phyloP scores from a whole-genome alignment of 169 alveolate genomes.

The Babesia ovis region DNA sequence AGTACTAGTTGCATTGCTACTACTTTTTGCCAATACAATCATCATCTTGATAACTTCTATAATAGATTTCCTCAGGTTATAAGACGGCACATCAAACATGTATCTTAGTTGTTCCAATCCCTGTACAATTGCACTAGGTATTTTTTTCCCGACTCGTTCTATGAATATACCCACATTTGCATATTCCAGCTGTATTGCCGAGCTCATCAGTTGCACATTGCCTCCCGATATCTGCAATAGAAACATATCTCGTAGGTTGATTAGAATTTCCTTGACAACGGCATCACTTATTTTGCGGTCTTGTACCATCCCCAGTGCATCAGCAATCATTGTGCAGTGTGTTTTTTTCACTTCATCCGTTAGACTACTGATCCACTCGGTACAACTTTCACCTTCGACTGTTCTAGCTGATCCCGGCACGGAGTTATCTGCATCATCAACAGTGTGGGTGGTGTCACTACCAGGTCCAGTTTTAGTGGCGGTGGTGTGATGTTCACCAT shows the following conservation, averaged over 20 bases:
- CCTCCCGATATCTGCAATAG: constrained; percentile 59
- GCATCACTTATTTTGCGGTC: constrained; percentile 60
- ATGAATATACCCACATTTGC: constrained; percentile 64
- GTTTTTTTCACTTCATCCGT: constrained; percentile 67
- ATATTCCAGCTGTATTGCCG: constrained; percentile 58
- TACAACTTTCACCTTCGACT: background rate
- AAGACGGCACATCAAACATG: constrained; percentile 65
- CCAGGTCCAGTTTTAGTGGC: background rate
- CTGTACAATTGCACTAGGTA: constrained; percentile 40
- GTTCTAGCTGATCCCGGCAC: background rate
- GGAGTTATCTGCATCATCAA: background rate
- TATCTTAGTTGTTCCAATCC: constrained; percentile 45
- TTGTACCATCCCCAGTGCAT: constrained; percentile 60
- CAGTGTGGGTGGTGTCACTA: background rate
- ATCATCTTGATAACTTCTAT: constrained; percentile 48
- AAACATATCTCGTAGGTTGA: constrained; percentile 58
- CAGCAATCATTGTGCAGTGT: constrained; percentile 63
- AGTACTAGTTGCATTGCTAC: background rate
- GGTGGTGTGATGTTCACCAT: background rate
- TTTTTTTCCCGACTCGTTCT: constrained; percentile 33
- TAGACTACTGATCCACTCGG: constrained; percentile 49
- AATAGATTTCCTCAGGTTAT: constrained; percentile 60
- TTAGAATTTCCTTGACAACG: constrained; percentile 65
- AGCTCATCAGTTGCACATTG: constrained; percentile 51
- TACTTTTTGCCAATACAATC: constrained; percentile 43